These are phyloP conservation scores for Cladosporium sp. DNA, from an alignment of 2,329 filamentous ascomycete species.

Conservation along the genomic window DNA sequence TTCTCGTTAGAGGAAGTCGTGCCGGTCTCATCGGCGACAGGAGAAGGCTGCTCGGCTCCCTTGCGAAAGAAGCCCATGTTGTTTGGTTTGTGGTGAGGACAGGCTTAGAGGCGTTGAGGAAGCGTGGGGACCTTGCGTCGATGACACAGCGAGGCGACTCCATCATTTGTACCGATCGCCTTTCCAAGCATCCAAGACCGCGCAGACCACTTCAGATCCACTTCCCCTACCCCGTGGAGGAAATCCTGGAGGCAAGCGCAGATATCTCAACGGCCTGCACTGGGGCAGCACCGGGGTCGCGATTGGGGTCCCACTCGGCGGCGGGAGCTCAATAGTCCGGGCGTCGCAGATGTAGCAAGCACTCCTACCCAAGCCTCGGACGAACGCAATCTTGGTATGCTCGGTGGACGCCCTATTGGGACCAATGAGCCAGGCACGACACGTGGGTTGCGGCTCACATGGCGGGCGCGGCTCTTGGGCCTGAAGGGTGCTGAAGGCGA, in stretches of 20 bases:
- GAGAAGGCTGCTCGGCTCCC: conserved; percentile 1
- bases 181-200: background rate
- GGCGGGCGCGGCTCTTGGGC: conserved; percentile 2
- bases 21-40: background rate
- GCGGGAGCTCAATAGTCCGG: conserved; percentile 4
- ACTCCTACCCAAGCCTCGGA: background rate
- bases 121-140: background rate
- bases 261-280: background rate
- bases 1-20: conserved; percentile 1
- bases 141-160: background rate
- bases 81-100: no score
- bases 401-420: background rate
- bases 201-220: background rate
- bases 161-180: conserved; percentile 1
- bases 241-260: conserved; percentile 4
- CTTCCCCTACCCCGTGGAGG: conserved; percentile 6
- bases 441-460: conserved; percentile 9
- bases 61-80: background rate
- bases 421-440: conserved; percentile 3
- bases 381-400: conserved; percentile 12
- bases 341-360: background rate
- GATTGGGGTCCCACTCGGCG: background rate
- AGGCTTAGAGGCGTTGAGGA: background rate
- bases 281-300: background rate
- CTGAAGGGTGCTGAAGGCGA: background rate